Evolutionary conservation across 768 basidiomycete genomes (phyloP).

Genomic region (Crepidotus variabilis): DNA sequence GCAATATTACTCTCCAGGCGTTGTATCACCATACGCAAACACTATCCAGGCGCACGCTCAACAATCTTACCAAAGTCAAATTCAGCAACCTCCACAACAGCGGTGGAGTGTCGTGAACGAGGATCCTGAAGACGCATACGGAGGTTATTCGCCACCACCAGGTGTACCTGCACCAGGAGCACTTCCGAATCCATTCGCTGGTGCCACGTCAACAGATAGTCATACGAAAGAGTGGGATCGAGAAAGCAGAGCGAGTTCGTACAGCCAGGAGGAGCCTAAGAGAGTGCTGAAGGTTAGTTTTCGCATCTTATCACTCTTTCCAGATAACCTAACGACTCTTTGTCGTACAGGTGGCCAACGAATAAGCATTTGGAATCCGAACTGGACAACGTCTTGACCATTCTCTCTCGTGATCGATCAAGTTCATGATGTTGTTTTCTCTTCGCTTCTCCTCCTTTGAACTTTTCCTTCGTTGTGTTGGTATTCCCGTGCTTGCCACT

Average conservation of each 20-base stretch:
- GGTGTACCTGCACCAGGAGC: neutral
- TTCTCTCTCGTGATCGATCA: too few relatives aligned
- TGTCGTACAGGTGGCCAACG: slow-evolving; percentile 22
- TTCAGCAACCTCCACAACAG: neutral
- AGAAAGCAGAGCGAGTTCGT: slow-evolving; percentile 11
- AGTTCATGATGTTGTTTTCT: too few relatives aligned
- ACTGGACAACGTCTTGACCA: too few relatives aligned
- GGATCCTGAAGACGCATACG: slow-evolving; percentile 28
- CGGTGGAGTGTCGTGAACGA: slow-evolving; percentile 16
- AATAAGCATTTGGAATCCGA: slow-evolving; percentile 8
- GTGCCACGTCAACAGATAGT: slow-evolving; percentile 4
- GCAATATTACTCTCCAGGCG: slow-evolving; percentile 2
- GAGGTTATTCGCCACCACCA: slow-evolving; percentile 22
- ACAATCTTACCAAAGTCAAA: neutral
- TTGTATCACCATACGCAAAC: neutral
- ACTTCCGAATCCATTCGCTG: slow-evolving; percentile 16
- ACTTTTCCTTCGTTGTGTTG: too few relatives aligned
- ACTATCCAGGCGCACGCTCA: slow-evolving; percentile 1
- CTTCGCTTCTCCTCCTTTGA: too few relatives aligned
- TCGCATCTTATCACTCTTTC: neutral
- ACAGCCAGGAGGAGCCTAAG: slow-evolving; percentile 19
- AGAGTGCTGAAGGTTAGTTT: slow-evolving; percentile 30
- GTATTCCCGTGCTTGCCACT: too few relatives aligned
- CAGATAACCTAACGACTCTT: too few relatives aligned
- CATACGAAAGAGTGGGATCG: slow-evolving; percentile 13